These are phyloP conservation scores for Nitzschia palea DNA, from an alignment of 108 stramenopile genomes.

Conservation along the genomic window DNA sequence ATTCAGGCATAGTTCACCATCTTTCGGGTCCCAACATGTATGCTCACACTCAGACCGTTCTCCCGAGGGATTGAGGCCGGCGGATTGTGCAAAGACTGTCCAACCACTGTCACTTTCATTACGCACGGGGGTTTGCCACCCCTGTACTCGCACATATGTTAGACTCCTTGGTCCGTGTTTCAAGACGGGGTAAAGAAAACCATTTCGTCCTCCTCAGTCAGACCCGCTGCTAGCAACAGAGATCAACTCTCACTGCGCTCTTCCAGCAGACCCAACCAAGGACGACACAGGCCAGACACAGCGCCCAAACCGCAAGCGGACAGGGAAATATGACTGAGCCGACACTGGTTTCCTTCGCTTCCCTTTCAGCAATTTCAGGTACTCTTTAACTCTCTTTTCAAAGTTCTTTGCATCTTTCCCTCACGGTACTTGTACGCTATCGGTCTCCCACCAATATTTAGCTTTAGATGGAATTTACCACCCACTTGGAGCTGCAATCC, in stretches of 20 bases:
- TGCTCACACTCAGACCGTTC: constrained; percentile 93
- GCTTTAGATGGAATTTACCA: constrained; percentile 97
- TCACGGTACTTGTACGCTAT: constrained; percentile 96
- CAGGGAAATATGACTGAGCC: constrained; percentile 50
- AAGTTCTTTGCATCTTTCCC: constrained; percentile 95
- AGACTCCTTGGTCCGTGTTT: constrained; percentile 98
- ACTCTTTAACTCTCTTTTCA: constrained; percentile 99
- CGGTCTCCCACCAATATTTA: constrained; percentile 94
- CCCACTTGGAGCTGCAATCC: constrained; percentile 94
- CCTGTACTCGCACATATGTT: constrained; percentile 91
- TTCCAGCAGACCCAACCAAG: constrained; percentile 49
- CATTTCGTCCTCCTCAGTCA: constrained; percentile 67
- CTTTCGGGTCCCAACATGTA: constrained; percentile 94
- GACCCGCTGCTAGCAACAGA: constrained; percentile 32
- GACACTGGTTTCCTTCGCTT: constrained; percentile 92
- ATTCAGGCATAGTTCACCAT: constrained; percentile 97
- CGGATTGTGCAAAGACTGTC: constrained; percentile 85
- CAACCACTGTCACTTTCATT: constrained; percentile 93
- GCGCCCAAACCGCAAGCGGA: constrained; percentile 61
- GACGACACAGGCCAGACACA: constrained; percentile 59
- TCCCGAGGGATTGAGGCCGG: constrained; percentile 85
- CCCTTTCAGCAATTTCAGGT: constrained; percentile 97
- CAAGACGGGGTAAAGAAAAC: constrained; percentile 94
- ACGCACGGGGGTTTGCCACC: constrained; percentile 87
- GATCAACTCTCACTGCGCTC: constrained; percentile 37